These are phyloP conservation scores for Anisodus tanguticus DNA, from an alignment of 257 asterid genomes.

Conservation along the genomic window DNA sequence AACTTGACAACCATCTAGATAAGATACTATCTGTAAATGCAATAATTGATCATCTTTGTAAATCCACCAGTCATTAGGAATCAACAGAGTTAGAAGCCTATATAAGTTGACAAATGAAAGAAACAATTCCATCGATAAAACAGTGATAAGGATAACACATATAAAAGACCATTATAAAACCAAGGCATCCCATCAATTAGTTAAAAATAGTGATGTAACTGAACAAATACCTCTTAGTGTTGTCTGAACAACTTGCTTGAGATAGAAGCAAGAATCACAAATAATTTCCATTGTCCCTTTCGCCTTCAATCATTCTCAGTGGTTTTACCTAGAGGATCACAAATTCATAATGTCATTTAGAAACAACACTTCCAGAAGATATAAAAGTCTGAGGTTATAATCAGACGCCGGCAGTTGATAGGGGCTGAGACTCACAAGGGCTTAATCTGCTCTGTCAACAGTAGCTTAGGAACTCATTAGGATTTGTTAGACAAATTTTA, in stretches of 20 bases:
- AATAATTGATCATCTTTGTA: background rate
- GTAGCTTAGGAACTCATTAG: too few relatives aligned
- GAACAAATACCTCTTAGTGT: background rate
- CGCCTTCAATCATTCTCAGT: background rate
- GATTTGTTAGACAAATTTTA: too few relatives aligned
- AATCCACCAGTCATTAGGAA: background rate
- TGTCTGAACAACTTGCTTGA: background rate
- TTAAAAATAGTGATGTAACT: background rate
- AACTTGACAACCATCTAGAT: background rate
- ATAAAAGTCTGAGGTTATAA: slow-evolving; percentile 12
- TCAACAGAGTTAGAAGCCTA: background rate
- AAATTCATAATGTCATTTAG: slow-evolving; percentile 1
- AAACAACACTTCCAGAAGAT: background rate
- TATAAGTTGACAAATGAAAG: background rate
- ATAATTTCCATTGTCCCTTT: background rate
- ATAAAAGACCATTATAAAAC: too few relatives aligned
- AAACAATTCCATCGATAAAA: background rate
- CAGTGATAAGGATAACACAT: background rate
- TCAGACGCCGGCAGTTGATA: background rate
- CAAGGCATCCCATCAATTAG: background rate
- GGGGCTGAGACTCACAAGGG: background rate
- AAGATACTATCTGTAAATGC: background rate
- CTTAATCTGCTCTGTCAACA: background rate
- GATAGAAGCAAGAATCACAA: background rate
- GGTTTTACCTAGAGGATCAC: background rate